These are phyloP conservation scores for Ophiostoma pallidulum DNA, from an alignment of 2,329 filamentous ascomycete genomes.

Conservation along the genomic window DNA sequence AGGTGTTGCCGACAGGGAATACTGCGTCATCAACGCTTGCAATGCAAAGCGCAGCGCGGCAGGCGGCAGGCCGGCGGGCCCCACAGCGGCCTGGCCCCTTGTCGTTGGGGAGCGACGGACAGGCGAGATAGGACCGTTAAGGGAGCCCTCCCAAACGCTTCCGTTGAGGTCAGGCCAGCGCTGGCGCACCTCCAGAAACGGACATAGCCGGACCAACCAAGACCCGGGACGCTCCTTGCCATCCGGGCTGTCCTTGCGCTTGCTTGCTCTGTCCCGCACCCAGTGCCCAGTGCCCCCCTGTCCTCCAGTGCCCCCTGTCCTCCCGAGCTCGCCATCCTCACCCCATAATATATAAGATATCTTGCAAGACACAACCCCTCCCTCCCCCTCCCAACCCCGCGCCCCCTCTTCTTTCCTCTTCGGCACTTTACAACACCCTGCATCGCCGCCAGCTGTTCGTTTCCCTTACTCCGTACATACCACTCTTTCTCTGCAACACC, in stretches of 20 bases:
- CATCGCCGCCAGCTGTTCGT: not conserved
- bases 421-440: not conserved
- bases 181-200: conserved; percentile 1
- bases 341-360: no score
- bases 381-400: conserved; percentile 10
- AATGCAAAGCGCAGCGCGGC: no score
- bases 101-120: not conserved
- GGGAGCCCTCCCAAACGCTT: not conserved
- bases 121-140: not conserved
- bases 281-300: not conserved
- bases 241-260: not conserved
- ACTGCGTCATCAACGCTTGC: no score
- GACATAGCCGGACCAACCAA: conserved; percentile 6
- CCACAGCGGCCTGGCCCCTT: conserved; percentile 3
- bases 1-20: no score
- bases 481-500: not conserved
- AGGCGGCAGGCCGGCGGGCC: no score
- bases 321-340: no score
- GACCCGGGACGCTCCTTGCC: not conserved
- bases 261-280: not conserved
- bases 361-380: conserved; percentile 10
- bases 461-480: not conserved
- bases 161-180: not conserved
- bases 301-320: no score
- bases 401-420: not conserved